A percentile compares a stretch with the other conserved stretches of the same genome.
Evolutionary conservation across 495 filamentous ascomycete genomes (phyloP).

Genomic region (Polyplosphaeria fusca): DNA sequence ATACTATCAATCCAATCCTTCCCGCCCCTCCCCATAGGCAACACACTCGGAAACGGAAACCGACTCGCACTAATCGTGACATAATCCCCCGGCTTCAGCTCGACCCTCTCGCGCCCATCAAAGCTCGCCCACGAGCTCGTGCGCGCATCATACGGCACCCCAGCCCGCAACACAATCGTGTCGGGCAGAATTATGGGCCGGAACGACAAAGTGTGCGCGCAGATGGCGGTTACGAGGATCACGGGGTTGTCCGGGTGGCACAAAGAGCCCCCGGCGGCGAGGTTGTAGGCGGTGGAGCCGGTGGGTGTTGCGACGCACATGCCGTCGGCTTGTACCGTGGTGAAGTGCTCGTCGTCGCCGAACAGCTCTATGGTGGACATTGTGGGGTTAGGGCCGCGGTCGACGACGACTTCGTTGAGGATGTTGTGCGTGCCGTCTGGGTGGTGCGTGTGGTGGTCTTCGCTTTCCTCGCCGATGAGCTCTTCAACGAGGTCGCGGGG

Average conservation of each 20-base stretch:
- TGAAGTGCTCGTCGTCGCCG: conserved; percentile 93
- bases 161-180: conserved; percentile 85
- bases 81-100: conserved; percentile 87
- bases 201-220: conserved; percentile 93
- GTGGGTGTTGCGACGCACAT: conserved; percentile 89
- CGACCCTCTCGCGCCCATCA: conserved; percentile 84
- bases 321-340: conserved; percentile 80
- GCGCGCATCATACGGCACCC: conserved; percentile 88
- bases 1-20: conserved; percentile 96
- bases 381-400: conserved; percentile 85
- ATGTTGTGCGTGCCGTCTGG: conserved; percentile 83
- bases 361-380: conserved; percentile 89
- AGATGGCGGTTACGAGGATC: conserved; percentile 92
- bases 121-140: conserved; percentile 94
- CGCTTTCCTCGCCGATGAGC: conserved; percentile 76
- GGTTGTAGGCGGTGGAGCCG: conserved; percentile 94
- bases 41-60: conserved; percentile 89
- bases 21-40: conserved; percentile 66
- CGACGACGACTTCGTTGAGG: conserved; percentile 87
- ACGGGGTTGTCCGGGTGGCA: conserved; percentile 97
- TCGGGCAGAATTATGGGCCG: conserved; percentile 93
- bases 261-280: conserved; percentile 90
- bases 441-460: conserved; percentile 74
- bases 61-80: conserved; percentile 89
- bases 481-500: conserved; percentile 76